Evolutionary conservation across 768 basidiomycete species (phyloP), one percentile per base, ranked within the genome.

Genomic region (Rhodotorula kratochvilovae): DNA sequence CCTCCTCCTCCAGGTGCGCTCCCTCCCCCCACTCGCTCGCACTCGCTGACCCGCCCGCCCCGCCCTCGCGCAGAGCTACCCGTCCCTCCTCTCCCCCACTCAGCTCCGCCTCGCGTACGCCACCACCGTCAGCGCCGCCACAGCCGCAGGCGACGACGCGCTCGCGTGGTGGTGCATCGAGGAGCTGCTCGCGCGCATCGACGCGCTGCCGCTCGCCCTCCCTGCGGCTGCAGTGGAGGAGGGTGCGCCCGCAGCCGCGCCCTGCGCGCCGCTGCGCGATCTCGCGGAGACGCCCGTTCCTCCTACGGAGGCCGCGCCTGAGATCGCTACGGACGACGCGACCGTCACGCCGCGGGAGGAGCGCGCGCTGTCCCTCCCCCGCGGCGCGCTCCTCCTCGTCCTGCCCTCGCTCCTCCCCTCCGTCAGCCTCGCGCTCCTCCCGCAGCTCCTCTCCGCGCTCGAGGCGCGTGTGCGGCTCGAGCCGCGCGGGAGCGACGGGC

Each of bases 81-180:
- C 88, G 51, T 86, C 84, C 35, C 83, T 82, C 71, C 82, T 93
- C 23, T 88, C 83, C 67, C 85, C 84, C 1, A 66, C 83, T 0
- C 92, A 92, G 77, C 83, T 92, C 15, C 81, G 88, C 39, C 83
- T 91, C 51, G 90, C 92, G 12, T 91, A 85, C 77, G 82, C 88
- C n/a, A 85, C 88, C 13, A 83, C 92, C 21, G 86, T 90, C 35
- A 82, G 84, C 65, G 88, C 89, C 1, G 82, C 83, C 50, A 82
- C 83, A 4, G 81, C 82, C 61, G 79, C 82, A 53, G 13, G 19
- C 48, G 75, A 68, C 78, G 73, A 84, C 60, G 81, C 84, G 0
- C 83, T 90, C n/a, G 86, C 86, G 7, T 89, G 88, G 86, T 84
- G 87, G 76, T 89, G 87, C 80, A 81, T 91, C 67, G 84, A 85